Percentiles rank a stretch among this genome's conserved stretches.
These are phyloP conservation scores for Carex cristatella DNA, from an alignment of 176 grass and related monocot species.

Conservation along the genomic window DNA sequence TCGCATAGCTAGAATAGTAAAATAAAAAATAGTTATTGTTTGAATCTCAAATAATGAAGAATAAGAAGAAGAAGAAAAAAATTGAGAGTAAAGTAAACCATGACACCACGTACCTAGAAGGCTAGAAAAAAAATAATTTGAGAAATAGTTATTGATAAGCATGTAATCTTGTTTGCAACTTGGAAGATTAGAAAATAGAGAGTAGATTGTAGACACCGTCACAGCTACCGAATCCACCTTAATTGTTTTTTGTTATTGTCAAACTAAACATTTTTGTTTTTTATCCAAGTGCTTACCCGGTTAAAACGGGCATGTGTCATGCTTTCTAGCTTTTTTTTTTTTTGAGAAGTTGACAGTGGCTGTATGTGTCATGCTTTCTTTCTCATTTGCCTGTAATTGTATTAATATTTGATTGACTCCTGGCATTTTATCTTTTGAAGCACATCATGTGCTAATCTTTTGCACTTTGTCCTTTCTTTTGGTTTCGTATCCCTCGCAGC, in stretches of 20 bases:
- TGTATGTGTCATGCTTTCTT: slow-evolving; percentile 13
- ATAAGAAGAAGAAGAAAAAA: neutral
- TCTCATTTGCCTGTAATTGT: neutral
- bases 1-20: too few species aligned
- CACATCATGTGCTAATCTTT: slow-evolving; percentile 6
- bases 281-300: neutral
- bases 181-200: neutral
- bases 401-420: neutral
- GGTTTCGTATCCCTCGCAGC: neutral
- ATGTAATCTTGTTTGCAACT: neutral
- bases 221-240: slow-evolving; percentile 23
- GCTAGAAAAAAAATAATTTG: too few species aligned
- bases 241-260: neutral
- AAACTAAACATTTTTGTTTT: neutral
- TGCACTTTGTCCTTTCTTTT: slow-evolving; percentile 6
- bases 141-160: neutral
- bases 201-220: slow-evolving; percentile 13
- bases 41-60: too few species aligned
- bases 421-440: neutral
- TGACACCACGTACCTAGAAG: too few species aligned
- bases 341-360: too few species aligned
- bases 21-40: too few species aligned
- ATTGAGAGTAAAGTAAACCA: neutral
- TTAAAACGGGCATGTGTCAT: slow-evolving; percentile 1
- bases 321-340: neutral